Evolutionary conservation across 805 yeast species (phyloP), one percentile per base, ranked within the genome.

Genomic region (Candida jianshihensis): DNA sequence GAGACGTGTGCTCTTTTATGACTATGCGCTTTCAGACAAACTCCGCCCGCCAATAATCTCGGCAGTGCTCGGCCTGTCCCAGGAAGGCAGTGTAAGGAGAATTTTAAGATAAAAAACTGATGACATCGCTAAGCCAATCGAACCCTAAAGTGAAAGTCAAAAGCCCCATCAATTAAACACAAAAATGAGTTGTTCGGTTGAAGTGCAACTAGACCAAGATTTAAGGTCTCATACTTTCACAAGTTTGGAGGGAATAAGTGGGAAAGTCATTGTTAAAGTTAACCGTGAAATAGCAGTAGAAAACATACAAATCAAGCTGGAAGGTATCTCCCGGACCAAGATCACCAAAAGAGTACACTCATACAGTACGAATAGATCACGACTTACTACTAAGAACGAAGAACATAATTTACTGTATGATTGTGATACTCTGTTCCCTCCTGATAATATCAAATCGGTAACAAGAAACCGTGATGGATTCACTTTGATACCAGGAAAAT

Each of bases 341-440:
- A 40, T 73, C 15, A 64, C 68, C 0, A 41, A 35, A 11, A 41
- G 37, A 6, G 39, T 34, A 6, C 26, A 26, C 18, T 13, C 21
- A 10, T 40, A 35, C n/a, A 38, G 41, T n/a, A n/a, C n/a, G n/a
- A n/a, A n/a, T n/a, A n/a, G n/a, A n/a, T n/a, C n/a, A n/a, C n/a
- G n/a, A n/a, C n/a, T n/a, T n/a, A n/a, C n/a, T n/a, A 32, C 39
- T 2, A 32, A 35, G 4, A 9, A 4, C 0, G 48, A 43, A 31
- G 8, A 25, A 31, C 80, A 74, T 47, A 64, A 64, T 38, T 54
- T 73, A 9, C 56, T 74, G 16, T 73, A 73, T 44, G 75, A 72
- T 36, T 64, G 74, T 1, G 38, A 47, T 19, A 62, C 72, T 1
- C 71, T 74, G 19, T 74, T 74, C 38, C 80, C 79, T 2, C 74